phyloP scores from a whole-genome alignment of 306 rosid species.

The Ormosia semicastrata region DNA sequence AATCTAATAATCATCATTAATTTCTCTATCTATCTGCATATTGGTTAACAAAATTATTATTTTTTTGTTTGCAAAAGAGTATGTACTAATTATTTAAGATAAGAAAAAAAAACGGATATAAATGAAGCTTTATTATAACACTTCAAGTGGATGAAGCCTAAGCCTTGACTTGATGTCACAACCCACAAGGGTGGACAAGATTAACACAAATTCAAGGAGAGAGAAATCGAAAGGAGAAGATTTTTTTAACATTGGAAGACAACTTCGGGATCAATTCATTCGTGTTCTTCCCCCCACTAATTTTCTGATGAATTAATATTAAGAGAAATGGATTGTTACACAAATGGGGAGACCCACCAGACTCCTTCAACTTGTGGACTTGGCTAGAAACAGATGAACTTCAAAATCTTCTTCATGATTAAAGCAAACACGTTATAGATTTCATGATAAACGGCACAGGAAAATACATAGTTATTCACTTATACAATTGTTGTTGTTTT shows the following conservation, averaged over 20 bases:
- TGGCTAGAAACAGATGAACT: not conserved
- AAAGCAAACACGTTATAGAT: no score
- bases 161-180: no score
- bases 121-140: not conserved
- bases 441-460: no score
- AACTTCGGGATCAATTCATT: no score
- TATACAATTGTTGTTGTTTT: no score
- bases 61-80: not conserved
- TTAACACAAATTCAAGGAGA: no score
- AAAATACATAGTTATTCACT: no score
- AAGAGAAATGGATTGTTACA: not conserved
- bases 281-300: not conserved
- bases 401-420: not conserved
- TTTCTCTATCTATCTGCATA: not conserved
- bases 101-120: not conserved
- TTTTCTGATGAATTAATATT: not conserved
- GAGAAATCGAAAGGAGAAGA: no score
- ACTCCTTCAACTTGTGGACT: not conserved
- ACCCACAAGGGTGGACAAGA: no score
- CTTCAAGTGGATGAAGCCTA: no score
- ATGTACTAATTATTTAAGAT: not conserved
- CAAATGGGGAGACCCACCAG: not conserved
- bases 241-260: no score
- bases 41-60: not conserved
- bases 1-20: not conserved